Evolutionary conservation across 2,329 filamentous ascomycete genomes (phyloP).

Genomic region (Aspergillus niger): DNA sequence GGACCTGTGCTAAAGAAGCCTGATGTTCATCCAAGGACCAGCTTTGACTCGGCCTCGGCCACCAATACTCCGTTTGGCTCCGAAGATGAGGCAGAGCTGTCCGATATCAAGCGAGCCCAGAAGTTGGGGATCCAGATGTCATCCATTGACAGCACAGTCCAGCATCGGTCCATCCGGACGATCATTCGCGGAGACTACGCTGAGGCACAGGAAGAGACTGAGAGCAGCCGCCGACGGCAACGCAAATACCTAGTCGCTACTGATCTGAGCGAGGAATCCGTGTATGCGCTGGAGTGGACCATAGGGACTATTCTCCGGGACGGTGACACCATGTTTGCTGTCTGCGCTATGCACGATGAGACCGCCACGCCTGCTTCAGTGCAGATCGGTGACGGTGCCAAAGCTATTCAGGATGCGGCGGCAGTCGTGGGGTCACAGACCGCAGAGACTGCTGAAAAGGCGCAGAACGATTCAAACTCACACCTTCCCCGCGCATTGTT

Average conservation of each 20-base stretch:
- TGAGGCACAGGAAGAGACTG: constrained; percentile 70
- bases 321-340: constrained; percentile 88
- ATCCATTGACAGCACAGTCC: constrained; percentile 69
- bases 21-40: constrained; percentile 77
- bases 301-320: constrained; percentile 93
- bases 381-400: constrained; percentile 70
- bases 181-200: constrained; percentile 86
- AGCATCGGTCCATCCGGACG: constrained; percentile 81
- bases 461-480: constrained; percentile 35
- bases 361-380: constrained; percentile 45
- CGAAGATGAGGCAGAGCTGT: constrained; percentile 81
- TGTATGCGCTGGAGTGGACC: constrained; percentile 95
- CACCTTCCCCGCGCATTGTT: constrained; percentile 35
- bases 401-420: constrained; percentile 74
- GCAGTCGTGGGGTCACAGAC: constrained; percentile 64
- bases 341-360: constrained; percentile 93
- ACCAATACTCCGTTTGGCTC: constrained; percentile 69
- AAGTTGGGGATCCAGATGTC: constrained; percentile 80
- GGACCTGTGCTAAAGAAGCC: constrained; percentile 44
- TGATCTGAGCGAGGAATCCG: constrained; percentile 89
- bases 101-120: constrained; percentile 85
- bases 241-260: constrained; percentile 95
- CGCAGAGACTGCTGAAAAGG: constrained; percentile 55
- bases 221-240: constrained; percentile 74
- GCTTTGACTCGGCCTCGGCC: constrained; percentile 69